phyloP scores from a whole-genome alignment of 1,284 basidiomycete genomes.

The Puccinia triticina region DNA sequence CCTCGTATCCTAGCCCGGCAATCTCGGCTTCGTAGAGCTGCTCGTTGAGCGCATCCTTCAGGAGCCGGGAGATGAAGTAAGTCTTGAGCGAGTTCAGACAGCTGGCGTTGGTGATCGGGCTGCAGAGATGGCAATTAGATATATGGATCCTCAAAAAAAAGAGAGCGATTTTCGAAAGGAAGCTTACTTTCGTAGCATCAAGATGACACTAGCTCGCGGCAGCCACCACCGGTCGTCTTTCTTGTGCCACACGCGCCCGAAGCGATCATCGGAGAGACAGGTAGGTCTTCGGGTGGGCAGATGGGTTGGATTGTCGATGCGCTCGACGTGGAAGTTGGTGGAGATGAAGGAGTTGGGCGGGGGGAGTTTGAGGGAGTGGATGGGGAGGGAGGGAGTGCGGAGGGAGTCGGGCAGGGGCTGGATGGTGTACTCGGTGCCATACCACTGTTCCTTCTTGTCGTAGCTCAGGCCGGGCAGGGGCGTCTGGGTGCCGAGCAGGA shows the following conservation, averaged over 20 bases:
- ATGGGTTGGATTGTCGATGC: constrained; percentile 64
- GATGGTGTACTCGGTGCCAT: constrained; percentile 79
- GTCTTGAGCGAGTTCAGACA: constrained; percentile 61
- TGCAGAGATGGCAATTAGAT: constrained; percentile 34
- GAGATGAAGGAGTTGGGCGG: constrained; percentile 87
- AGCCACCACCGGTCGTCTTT: constrained; percentile 95
- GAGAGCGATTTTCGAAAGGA: constrained; percentile 31
- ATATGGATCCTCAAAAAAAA: neutral
- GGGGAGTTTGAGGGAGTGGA: constrained; percentile 74
- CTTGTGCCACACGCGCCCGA: constrained; percentile 86
- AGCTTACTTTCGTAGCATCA: constrained; percentile 72
- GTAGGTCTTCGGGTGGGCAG: constrained; percentile 75
- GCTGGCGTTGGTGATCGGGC: constrained; percentile 60
- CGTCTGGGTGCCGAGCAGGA: constrained; percentile 74
- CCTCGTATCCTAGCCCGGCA: constrained; percentile 80
- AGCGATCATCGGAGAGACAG: constrained; percentile 72
- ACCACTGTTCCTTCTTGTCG: constrained; percentile 75
- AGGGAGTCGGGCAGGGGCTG: constrained; percentile 67
- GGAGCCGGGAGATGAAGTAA: constrained; percentile 79
- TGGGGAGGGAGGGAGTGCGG: constrained; percentile 65
- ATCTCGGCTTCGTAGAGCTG: constrained; percentile 91
- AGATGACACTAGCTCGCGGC: constrained; percentile 76
- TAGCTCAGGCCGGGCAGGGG: constrained; percentile 67
- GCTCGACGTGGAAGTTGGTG: constrained; percentile 72
- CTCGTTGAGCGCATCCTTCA: constrained; percentile 85